A percentile compares a stretch with the other conserved stretches of the same genome.
These are phyloP conservation scores for Excoecaria agallocha DNA, from an alignment of 345 rosid species.

Conservation along the genomic window DNA sequence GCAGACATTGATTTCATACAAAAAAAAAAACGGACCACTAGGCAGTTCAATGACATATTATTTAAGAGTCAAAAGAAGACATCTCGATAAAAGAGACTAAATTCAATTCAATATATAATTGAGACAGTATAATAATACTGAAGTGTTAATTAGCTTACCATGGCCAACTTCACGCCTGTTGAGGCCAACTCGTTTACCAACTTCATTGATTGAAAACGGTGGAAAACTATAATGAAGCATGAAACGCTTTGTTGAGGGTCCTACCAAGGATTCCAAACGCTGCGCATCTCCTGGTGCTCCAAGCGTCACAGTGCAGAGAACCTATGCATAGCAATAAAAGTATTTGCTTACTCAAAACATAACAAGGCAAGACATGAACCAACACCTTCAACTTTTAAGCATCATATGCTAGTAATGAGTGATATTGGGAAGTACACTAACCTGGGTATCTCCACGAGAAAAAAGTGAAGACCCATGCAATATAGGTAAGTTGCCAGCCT, in stretches of 20 bases:
- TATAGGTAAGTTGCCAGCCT: slow-evolving; percentile 61
- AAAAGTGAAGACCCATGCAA: slow-evolving; percentile 91
- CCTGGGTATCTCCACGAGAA: slow-evolving; percentile 98
- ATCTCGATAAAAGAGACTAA: neutral
- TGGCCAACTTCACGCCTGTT: slow-evolving; percentile 99
- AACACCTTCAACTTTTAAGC: slow-evolving; percentile 1
- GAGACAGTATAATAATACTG: neutral
- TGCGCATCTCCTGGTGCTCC: slow-evolving; percentile 96
- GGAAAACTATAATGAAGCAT: slow-evolving; percentile 99
- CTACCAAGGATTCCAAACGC: slow-evolving; percentile 75
- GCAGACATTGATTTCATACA: neutral
- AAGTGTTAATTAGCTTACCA: slow-evolving; percentile 45
- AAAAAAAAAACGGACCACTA: neutral
- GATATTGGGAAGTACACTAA: slow-evolving; percentile 19
- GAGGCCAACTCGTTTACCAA: slow-evolving; percentile 85
- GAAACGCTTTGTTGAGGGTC: slow-evolving; percentile 88
- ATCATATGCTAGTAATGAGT: neutral
- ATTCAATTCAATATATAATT: neutral
- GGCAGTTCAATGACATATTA: neutral
- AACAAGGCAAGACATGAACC: neutral
- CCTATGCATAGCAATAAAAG: slow-evolving; percentile 45
- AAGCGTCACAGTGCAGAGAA: slow-evolving; percentile 87
- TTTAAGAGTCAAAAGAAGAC: neutral
- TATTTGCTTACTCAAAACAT: neutral
- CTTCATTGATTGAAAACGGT: slow-evolving; percentile 88